phyloP scores from a whole-genome alignment of 164 flowering plant species.

The Taxillus chinensis region DNA sequence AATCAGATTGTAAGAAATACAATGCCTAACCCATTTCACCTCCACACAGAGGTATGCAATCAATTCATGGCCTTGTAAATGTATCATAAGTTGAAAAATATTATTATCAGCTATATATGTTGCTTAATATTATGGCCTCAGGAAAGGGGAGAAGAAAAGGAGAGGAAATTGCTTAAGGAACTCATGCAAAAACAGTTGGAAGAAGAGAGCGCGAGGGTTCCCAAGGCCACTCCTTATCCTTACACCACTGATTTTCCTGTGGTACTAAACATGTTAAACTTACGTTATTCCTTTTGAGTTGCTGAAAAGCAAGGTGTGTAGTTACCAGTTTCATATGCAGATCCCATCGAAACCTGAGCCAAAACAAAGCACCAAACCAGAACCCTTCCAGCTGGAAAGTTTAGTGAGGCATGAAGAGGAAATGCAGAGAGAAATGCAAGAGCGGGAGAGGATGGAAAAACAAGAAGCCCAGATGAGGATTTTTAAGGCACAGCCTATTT shows the following conservation, averaged over 20 bases:
- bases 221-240: conserved; percentile 88
- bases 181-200: conserved; percentile 58
- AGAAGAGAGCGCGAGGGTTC: conserved; percentile 74
- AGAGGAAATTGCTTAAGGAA: conserved; percentile 45
- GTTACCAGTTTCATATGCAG: conserved; percentile 22
- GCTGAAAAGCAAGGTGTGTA: neutral
- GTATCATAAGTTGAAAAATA: neutral
- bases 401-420: conserved; percentile 89
- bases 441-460: conserved; percentile 52
- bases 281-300: neutral
- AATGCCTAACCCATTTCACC: conserved; percentile 77
- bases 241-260: conserved; percentile 94
- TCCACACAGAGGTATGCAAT: conserved; percentile 61
- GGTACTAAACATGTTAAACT: conserved; percentile 25
- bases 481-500: conserved; percentile 75
- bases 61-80: neutral
- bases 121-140: conserved; percentile 9
- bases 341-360: conserved; percentile 93
- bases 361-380: conserved; percentile 72
- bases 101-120: neutral
- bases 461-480: conserved; percentile 70
- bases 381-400: conserved; percentile 89
- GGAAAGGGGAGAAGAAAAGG: conserved; percentile 89
- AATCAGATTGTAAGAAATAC: conserved; percentile 55
- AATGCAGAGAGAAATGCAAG: conserved; percentile 78